Evolutionary conservation across 1,284 basidiomycete species (phyloP), one percentile per base, ranked within the genome.

Genomic region (Puccinia sorghi): DNA sequence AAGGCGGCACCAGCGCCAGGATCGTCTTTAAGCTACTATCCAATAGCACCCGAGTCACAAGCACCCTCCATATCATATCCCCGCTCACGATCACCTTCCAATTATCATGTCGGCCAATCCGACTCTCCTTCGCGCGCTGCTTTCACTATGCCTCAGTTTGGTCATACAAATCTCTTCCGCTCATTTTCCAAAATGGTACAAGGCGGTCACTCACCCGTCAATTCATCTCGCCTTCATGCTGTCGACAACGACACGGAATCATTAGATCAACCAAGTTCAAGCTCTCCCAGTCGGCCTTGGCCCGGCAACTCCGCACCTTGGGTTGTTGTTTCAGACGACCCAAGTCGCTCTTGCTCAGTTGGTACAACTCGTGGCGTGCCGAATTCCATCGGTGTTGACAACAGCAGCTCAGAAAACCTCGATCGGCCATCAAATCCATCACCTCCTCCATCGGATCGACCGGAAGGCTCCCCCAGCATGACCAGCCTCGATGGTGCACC

Each of bases 171-270:
- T 15, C 37, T 63, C 41, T 63, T 63, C n/a, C 59, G 59, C 17
- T 63, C 59, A 17, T 20, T 63, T 41, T 63, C 59, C 12, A 63
- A 63, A n/a, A 41, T 63, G 59, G 41, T 63, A 3, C 59, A 63
- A 63, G 59, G 59, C 41, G 37, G 59, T 39, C 64, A 52, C n/a
- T 2, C n/a, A 39, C 27, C 43, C n/a, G n/a, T n/a, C n/a, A n/a
- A n/a, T n/a, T n/a, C n/a, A n/a, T n/a, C n/a, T n/a, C n/a, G n/a
- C n/a, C n/a, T n/a, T n/a, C n/a, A n/a, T n/a, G n/a, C n/a, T n/a
- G n/a, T n/a, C n/a, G n/a, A n/a, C n/a, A n/a, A n/a, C n/a, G 22
- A 52, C 66, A 25, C 48, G 7, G 22, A 52, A 32, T 50, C 22
- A 37, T 15, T 69, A 7, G 41, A 69, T 12, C 13, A 8, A 22